These are phyloP conservation scores for Venturia carpophila DNA, from an alignment of 2,329 filamentous ascomycete genomes.

Conservation along the genomic window DNA sequence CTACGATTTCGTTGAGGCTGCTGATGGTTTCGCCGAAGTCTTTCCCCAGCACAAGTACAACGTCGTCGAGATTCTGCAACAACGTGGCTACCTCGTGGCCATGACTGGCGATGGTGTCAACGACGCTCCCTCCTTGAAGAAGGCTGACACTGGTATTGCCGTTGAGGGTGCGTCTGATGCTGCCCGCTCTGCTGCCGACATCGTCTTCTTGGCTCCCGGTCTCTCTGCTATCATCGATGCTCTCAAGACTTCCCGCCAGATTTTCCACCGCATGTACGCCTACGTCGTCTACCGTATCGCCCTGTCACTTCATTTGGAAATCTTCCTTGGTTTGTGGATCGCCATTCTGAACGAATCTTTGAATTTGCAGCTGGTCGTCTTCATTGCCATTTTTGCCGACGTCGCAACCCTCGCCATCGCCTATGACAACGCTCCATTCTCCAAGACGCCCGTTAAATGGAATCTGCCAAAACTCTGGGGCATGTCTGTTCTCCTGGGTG, in stretches of 20 bases:
- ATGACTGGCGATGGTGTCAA: constrained; percentile 98
- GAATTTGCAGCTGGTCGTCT: constrained; percentile 81
- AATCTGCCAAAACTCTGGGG: constrained; percentile 92
- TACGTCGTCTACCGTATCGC: constrained; percentile 96
- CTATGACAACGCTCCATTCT: constrained; percentile 87
- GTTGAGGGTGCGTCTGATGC: constrained; percentile 89
- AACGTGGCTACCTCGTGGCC: constrained; percentile 86
- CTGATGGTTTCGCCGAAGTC: constrained; percentile 89
- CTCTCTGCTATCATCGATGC: constrained; percentile 89
- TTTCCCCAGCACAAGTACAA: constrained; percentile 96
- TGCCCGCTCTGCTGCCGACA: constrained; percentile 83
- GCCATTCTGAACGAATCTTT: constrained; percentile 76
- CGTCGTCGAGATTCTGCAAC: constrained; percentile 86
- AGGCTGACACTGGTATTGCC: constrained; percentile 93
- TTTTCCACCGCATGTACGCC: constrained; percentile 95
- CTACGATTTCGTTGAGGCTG: constrained; percentile 91
- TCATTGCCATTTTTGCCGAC: constrained; percentile 91
- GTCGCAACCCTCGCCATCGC: constrained; percentile 87
- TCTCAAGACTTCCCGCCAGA: constrained; percentile 85
- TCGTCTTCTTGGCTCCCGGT: constrained; percentile 86
- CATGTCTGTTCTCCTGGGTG: constrained; percentile 76
- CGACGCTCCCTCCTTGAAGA: constrained; percentile 86
- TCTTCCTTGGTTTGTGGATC: constrained; percentile 88
- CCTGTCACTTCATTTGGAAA: constrained; percentile 81
- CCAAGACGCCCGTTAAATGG: constrained; percentile 84